A percentile compares a stretch with the other conserved stretches of the same genome.
Evolutionary conservation across 2,329 filamentous ascomycete genomes (phyloP).

Genomic region (Tolypocladium album): DNA sequence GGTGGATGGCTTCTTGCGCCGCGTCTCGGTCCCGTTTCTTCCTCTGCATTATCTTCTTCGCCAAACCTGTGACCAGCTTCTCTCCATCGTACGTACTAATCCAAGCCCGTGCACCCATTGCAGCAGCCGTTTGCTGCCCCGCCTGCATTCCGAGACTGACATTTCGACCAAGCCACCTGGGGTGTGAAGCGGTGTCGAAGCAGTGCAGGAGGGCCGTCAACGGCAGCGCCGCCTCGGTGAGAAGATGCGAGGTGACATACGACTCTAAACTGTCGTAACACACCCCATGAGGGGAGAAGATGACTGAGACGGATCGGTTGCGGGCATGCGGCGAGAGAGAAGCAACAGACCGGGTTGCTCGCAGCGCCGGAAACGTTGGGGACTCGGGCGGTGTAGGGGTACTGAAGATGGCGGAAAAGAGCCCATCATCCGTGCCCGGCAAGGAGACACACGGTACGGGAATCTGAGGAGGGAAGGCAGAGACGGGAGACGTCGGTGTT

Average conservation of each 20-base stretch:
- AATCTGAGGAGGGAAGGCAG: conserved; percentile 3
- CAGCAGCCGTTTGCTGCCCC: conserved; percentile 44
- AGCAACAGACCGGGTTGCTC: conserved; percentile 23
- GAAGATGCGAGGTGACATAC: conserved; percentile 47
- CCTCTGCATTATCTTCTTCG: conserved; percentile 38
- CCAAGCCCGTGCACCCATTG: conserved; percentile 45
- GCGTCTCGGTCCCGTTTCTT: conserved; percentile 32
- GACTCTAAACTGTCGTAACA: conserved; percentile 39
- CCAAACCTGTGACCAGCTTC: conserved; percentile 39
- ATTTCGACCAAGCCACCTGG: conserved; percentile 51
- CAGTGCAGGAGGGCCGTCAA: conserved; percentile 55
- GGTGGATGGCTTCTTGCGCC: conserved; percentile 24
- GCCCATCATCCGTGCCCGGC: conserved; percentile 1
- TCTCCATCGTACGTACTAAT: conserved; percentile 51
- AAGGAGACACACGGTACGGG: conserved; percentile 1
- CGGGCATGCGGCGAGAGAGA: conserved; percentile 21
- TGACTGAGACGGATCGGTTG: conserved; percentile 42
- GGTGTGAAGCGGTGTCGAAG: conserved; percentile 47
- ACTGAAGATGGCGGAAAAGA: conserved; percentile 8
- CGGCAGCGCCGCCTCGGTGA: conserved; percentile 44
- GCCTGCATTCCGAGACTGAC: conserved; percentile 45
- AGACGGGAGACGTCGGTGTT: conserved; percentile 3
- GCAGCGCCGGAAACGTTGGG: conserved; percentile 20
- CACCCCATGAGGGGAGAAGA: conserved; percentile 57
- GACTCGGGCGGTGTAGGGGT: conserved; percentile 26